These are phyloP conservation scores for Postia placenta DNA, from an alignment of 768 basidiomycete genomes.

Conservation along the genomic window DNA sequence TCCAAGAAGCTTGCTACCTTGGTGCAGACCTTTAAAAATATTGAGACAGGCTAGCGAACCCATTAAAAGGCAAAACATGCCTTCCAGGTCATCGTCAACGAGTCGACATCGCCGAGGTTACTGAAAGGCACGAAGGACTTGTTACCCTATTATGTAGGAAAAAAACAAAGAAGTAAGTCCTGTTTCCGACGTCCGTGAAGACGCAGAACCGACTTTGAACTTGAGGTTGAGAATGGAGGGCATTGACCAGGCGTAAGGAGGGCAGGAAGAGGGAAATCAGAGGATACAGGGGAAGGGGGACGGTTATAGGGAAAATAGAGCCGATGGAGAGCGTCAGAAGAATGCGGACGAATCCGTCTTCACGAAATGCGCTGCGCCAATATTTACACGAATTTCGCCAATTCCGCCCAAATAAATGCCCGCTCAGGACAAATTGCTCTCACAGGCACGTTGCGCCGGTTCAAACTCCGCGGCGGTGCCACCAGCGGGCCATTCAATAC, in stretches of 20 bases:
- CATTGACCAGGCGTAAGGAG: slow-evolving; percentile 36
- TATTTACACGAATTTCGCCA: neutral
- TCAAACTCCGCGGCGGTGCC: slow-evolving; percentile 2
- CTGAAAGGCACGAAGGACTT: slow-evolving; percentile 93
- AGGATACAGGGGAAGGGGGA: slow-evolving; percentile 5
- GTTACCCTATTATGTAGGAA: slow-evolving; percentile 55
- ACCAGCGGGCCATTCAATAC: neutral
- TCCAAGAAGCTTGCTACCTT: slow-evolving; percentile 89
- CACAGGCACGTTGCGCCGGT: neutral
- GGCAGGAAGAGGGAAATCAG: slow-evolving; percentile 7
- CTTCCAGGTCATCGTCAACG: slow-evolving; percentile 89
- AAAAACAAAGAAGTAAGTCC: slow-evolving; percentile 16
- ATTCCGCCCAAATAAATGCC: neutral
- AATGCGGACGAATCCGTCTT: neutral
- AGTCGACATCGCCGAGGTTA: slow-evolving; percentile 79
- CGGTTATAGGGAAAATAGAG: slow-evolving; percentile 14
- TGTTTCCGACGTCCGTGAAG: slow-evolving; percentile 1
- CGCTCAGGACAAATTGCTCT: neutral
- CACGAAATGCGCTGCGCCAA: neutral
- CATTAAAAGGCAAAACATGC: slow-evolving; percentile 31
- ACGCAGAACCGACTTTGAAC: slow-evolving; percentile 53
- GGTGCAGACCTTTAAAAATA: slow-evolving; percentile 62
- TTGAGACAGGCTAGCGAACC: neutral
- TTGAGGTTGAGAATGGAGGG: slow-evolving; percentile 82
- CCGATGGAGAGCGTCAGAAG: slow-evolving; percentile 7